phyloP scores from a whole-genome alignment of 1,284 basidiomycete species.

The Exobasidium cylindrosporum region DNA sequence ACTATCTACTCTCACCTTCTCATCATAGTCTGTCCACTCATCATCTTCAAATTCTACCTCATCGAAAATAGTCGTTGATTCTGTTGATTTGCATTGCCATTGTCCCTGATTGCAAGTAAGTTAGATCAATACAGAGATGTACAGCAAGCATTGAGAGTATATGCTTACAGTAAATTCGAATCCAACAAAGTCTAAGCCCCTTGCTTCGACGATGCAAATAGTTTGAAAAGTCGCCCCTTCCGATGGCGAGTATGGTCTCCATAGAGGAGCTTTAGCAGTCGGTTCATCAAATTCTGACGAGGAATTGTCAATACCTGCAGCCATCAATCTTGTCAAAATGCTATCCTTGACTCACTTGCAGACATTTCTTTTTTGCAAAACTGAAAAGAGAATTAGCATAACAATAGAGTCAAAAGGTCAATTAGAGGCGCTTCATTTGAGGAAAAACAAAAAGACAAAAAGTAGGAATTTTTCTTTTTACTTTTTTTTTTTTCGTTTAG shows the following conservation, averaged over 20 bases:
- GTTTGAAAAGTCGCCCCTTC: slow-evolving; percentile 33
- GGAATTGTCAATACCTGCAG: neutral
- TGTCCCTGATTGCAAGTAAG: neutral
- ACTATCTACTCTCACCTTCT: slow-evolving; percentile 41
- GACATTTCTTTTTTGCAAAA: slow-evolving; percentile 45
- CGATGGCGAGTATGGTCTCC: slow-evolving; percentile 24
- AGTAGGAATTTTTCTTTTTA: too few relatives aligned
- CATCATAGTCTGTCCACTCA: slow-evolving; percentile 55
- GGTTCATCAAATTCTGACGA: slow-evolving; percentile 45
- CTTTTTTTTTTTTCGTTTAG: neutral
- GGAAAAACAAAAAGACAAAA: too few relatives aligned
- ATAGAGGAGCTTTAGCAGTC: slow-evolving; percentile 39
- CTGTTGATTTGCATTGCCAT: slow-evolving; percentile 41
- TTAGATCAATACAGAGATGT: too few relatives aligned
- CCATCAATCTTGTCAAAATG: slow-evolving; percentile 9
- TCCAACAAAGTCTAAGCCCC: slow-evolving; percentile 42
- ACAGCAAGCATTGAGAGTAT: neutral
- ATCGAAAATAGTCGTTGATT: slow-evolving; percentile 36
- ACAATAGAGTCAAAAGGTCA: neutral
- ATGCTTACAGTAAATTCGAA: slow-evolving; percentile 29
- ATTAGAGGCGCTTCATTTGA: too few relatives aligned
- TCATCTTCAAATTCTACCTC: slow-evolving; percentile 49
- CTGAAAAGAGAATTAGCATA: slow-evolving; percentile 8
- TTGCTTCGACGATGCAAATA: slow-evolving; percentile 47
- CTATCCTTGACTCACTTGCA: slow-evolving; percentile 24